Base-by-base conservation (phyloP, 1,284 basidiomycete species). In the Waitea zeae region DNA sequence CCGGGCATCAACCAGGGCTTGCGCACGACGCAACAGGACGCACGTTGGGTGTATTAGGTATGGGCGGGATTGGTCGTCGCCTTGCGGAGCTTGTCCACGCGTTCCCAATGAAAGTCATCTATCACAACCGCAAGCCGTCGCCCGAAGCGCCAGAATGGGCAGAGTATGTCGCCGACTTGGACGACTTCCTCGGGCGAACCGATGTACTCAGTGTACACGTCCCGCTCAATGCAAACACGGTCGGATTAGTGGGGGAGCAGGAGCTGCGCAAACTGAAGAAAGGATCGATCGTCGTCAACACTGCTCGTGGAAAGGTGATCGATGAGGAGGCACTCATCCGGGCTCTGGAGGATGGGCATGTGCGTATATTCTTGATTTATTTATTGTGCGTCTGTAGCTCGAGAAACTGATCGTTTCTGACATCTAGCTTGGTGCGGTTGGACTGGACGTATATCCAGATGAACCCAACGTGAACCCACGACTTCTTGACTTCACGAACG, bases 371-470 rank as follows among this genome's bases (percentile, higher is more conserved):
- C 11, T 34, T n/a, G 26, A 35, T 34, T 31, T 37, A 34, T 5
- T 13, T n/a, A n/a, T n/a, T 35, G 20, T 32, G 27, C 42, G 26
- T 40, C 32, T 36, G 17, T 28, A 20, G 17, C 12, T 34, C 6
- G 19, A 14, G 6, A 20, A 7, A 24, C 20, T 35, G 22, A 18
- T 31, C 32, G 27, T 33, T 32, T 18, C 28, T 7, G n/a, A n/a
- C n/a, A n/a, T 12, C 39, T 47, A 89, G 80, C 67, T 89, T 39
- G 71, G 67, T 34, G 76, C 76, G 2, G 81, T 84, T 14, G 90
- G 90, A 15, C 62, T 96, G 15, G 90, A 95, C 44, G 89, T 93
- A 19, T 95, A 70, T 59, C 84, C 86, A 3, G 65, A 88, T 52
- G 89, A 95, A 53, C 89, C 88, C 1, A 56, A 74, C 30, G 76